These are phyloP conservation scores for Macrophomina tecta DNA, from an alignment of 2,329 filamentous ascomycete genomes.

Conservation along the genomic window DNA sequence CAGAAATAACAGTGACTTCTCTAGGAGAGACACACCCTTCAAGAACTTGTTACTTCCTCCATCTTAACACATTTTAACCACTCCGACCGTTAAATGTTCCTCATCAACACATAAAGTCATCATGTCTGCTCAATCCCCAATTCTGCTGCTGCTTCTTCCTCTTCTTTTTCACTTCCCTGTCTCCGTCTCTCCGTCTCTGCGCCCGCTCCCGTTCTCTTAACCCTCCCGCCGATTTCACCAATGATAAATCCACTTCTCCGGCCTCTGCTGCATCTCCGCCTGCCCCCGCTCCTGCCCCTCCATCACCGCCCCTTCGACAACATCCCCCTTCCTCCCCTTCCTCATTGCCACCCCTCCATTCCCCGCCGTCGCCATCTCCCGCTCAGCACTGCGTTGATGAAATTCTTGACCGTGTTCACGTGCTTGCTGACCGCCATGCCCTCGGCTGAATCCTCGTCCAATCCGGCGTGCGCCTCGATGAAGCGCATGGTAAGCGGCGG, in stretches of 20 bases:
- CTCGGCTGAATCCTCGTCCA: slow-evolving; percentile 39
- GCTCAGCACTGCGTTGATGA: slow-evolving; percentile 36
- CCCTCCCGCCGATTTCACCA: slow-evolving; percentile 18
- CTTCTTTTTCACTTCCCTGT: background rate
- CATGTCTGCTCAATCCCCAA: background rate
- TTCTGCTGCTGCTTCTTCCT: background rate
- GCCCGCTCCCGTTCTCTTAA: background rate
- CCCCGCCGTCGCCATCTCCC: slow-evolving; percentile 33
- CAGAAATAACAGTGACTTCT: background rate
- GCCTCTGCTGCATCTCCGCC: slow-evolving; percentile 32
- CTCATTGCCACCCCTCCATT: slow-evolving; percentile 36
- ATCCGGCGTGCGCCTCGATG: slow-evolving; percentile 12
- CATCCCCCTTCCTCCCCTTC: slow-evolving; percentile 41
- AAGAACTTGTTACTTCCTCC: too few species aligned
- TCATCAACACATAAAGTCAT: background rate
- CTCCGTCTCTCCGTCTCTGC: background rate
- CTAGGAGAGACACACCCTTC: background rate
- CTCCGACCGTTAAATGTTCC: background rate
- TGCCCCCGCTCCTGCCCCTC: slow-evolving; percentile 31
- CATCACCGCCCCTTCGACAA: background rate
- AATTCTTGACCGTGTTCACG: slow-evolving; percentile 33
- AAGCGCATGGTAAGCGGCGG: background rate
- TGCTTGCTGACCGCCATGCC: slow-evolving; percentile 25
- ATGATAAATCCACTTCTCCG: slow-evolving; percentile 42
- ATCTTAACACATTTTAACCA: too few species aligned